phyloP scores from a whole-genome alignment of 169 alveolate species.

The Plasmodium vivax region DNA sequence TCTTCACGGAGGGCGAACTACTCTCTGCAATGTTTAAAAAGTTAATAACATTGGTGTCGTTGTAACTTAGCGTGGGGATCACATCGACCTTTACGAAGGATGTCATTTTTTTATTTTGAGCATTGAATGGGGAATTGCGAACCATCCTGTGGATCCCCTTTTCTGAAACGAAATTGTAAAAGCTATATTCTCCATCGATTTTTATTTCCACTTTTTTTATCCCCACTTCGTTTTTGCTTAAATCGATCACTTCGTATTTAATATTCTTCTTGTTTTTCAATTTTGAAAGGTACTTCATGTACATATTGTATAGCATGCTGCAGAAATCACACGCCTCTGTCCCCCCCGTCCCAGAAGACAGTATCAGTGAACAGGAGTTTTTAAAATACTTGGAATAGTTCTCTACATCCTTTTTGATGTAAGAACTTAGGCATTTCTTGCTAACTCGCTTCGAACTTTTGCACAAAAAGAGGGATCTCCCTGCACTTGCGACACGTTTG shows the following conservation, averaged over 20 bases:
- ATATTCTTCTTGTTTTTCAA: conserved; percentile 69
- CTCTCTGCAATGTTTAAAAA: conserved; percentile 58
- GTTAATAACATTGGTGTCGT: conserved; percentile 77
- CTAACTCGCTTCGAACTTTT: conserved; percentile 6
- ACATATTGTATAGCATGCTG: conserved; percentile 81
- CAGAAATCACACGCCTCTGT: conserved; percentile 86
- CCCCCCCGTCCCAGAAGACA: conserved; percentile 84
- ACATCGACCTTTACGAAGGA: conserved; percentile 84
- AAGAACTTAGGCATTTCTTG: conserved; percentile 28
- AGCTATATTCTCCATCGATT: conserved; percentile 83
- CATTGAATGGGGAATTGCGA: conserved; percentile 80
- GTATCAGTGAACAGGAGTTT: conserved; percentile 58
- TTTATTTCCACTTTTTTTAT: conserved; percentile 80
- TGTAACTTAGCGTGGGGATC: conserved; percentile 79
- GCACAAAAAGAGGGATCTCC: conserved; percentile 22
- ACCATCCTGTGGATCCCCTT: conserved; percentile 85
- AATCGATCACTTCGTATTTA: conserved; percentile 74
- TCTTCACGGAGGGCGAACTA: not conserved
- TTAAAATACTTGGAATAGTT: conserved; percentile 68
- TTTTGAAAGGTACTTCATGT: conserved; percentile 78
- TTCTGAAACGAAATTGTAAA: conserved; percentile 80
- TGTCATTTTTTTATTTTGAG: conserved; percentile 80
- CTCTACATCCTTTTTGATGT: conserved; percentile 52
- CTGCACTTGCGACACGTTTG: not conserved
- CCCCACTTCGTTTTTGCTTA: conserved; percentile 80